Conservation (phyloP, 208 protist genomes). For the Acanthamoeba sp. region DNA sequence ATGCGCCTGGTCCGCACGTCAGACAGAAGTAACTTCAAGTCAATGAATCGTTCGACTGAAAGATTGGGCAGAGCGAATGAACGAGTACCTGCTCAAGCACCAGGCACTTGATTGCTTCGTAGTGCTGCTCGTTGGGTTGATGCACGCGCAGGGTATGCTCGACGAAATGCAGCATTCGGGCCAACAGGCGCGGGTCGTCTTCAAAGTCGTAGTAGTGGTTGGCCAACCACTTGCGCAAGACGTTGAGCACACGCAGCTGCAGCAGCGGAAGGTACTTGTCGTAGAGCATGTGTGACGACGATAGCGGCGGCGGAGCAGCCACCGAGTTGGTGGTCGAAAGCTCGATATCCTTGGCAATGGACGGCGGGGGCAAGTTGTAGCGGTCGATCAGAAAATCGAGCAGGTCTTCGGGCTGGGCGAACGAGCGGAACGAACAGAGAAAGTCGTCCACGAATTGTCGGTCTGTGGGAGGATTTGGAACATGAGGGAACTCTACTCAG, state of each 20-base stretch:
- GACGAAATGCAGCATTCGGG: not conserved
- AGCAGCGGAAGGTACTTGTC: conserved; percentile 51
- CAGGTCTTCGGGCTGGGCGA: conserved; percentile 13
- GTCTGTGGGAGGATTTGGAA: not conserved
- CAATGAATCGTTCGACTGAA: not conserved
- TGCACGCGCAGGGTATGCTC: not conserved
- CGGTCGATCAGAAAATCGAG: conserved; percentile 51
- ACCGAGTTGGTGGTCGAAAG: not conserved
- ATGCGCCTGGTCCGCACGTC: no score
- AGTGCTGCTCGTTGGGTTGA: conserved; percentile 58
- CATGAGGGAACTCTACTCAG: not conserved
- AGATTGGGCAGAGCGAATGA: not conserved
- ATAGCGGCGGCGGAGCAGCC: not conserved
- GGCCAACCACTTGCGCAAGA: conserved; percentile 56
- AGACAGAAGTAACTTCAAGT: no score
- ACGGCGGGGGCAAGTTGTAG: not conserved
- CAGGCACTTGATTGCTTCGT: conserved; percentile 4
- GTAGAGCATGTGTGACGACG: not conserved
- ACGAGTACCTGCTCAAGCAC: conserved; percentile 33
- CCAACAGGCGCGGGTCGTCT: conserved; percentile 43
- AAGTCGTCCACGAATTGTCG: conserved; percentile 44
- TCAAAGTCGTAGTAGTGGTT: conserved; percentile 68
- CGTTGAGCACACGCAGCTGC: conserved; percentile 54
- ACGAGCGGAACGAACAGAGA: conserved; percentile 42
- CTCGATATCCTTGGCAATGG: no score